phyloP scores from a whole-genome alignment of 176 grass and related monocot species.

The Dendrocalamus sinicus region DNA sequence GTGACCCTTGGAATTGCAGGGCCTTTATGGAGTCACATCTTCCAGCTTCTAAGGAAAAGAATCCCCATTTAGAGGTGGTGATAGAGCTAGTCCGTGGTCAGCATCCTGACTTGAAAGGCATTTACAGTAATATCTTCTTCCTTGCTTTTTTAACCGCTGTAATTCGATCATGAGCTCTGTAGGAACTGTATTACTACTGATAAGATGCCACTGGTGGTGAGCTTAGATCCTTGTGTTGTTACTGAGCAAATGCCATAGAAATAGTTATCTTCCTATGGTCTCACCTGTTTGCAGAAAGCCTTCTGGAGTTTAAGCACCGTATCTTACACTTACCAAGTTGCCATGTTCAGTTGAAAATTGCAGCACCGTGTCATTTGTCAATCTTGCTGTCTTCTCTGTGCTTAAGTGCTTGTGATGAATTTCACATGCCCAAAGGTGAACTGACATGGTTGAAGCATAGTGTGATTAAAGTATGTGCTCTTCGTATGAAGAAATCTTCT shows the following conservation, averaged over 20 bases:
- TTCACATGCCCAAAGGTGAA: too few species aligned
- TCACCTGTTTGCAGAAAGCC: too few species aligned
- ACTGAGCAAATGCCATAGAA: background rate
- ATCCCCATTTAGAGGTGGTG: constrained; percentile 69
- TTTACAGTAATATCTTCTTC: constrained; percentile 77
- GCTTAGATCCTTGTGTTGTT: background rate
- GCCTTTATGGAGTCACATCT: constrained; percentile 87
- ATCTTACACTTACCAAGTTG: too few species aligned
- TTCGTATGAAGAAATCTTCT: too few species aligned
- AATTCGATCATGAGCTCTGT: background rate
- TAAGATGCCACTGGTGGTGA: background rate
- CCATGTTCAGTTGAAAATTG: too few species aligned
- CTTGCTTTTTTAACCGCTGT: constrained; percentile 1
- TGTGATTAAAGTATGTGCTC: too few species aligned
- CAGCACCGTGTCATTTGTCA: too few species aligned
- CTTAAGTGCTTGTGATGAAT: too few species aligned
- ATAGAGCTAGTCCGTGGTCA: constrained; percentile 67
- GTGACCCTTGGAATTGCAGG: constrained; percentile 47
- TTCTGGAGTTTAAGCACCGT: too few species aligned
- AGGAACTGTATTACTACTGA: background rate
- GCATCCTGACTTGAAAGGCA: constrained; percentile 88
- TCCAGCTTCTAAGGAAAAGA: constrained; percentile 70
- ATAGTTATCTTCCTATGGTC: background rate
- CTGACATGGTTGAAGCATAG: too few species aligned
- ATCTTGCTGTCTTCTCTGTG: too few species aligned